Conservation (phyloP, 208 protist genomes). For the Porcisia deanei region DNA sequence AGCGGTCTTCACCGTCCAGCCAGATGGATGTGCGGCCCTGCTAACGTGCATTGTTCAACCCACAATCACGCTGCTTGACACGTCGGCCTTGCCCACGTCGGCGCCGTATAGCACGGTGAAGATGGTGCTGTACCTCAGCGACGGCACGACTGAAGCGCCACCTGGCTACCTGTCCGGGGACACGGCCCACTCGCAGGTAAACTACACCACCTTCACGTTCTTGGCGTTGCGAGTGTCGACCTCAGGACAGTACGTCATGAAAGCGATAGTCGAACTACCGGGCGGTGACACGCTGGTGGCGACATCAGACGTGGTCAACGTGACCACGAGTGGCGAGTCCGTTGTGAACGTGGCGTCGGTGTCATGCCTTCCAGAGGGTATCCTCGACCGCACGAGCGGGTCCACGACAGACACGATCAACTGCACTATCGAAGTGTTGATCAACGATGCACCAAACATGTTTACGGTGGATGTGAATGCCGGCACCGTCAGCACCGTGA, state of each 20-base stretch:
- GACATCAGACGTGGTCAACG: conserved; percentile 45
- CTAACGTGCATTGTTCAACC: conserved; percentile 65
- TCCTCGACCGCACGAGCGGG: conserved; percentile 34
- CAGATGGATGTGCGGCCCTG: conserved; percentile 41
- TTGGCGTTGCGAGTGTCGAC: conserved; percentile 46
- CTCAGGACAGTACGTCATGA: conserved; percentile 60
- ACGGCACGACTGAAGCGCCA: conserved; percentile 31
- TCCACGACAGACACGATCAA: conserved; percentile 16
- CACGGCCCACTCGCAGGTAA: conserved; percentile 36
- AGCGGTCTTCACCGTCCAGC: conserved; percentile 56
- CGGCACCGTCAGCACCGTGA: conserved; percentile 45
- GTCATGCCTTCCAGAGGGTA: conserved; percentile 53
- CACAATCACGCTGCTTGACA: conserved; percentile 51
- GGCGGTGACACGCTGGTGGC: conserved; percentile 42
- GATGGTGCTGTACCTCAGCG: conserved; percentile 46
- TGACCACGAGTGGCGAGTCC: conserved; percentile 21
- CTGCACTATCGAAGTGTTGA: conserved; percentile 50
- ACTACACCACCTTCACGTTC: conserved; percentile 66
- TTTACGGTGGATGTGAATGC: conserved; percentile 64
- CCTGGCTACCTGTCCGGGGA: conserved; percentile 40
- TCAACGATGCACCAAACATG: conserved; percentile 22
- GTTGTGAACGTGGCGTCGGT: conserved; percentile 35
- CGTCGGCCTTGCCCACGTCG: conserved; percentile 31
- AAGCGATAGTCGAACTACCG: conserved; percentile 54
- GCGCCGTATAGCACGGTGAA: conserved; percentile 45